Percentiles rank a stretch among this genome's conserved stretches.
Evolutionary conservation across 1,284 basidiomycete genomes (phyloP).

Genomic region (Cutaneotrichosporon cavernicola): DNA sequence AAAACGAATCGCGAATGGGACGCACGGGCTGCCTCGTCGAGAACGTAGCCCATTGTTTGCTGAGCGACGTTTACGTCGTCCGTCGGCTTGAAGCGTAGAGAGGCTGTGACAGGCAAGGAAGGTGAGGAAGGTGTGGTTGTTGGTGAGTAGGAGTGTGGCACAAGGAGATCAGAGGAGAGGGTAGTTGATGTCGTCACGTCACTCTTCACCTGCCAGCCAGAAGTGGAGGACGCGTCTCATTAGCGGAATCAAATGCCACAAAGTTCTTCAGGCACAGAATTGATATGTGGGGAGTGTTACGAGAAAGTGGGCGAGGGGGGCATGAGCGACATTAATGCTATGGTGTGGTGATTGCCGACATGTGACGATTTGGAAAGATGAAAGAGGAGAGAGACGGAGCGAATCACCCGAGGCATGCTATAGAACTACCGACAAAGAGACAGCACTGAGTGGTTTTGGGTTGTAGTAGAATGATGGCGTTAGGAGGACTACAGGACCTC

Average conservation of each 20-base stretch:
- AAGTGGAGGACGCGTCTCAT: background rate
- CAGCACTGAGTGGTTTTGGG: background rate
- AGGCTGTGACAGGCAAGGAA: background rate
- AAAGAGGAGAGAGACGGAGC: background rate
- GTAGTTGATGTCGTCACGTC: background rate
- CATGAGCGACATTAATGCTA: too few species aligned
- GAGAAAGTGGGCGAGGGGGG: too few species aligned
- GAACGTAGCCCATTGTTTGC: constrained; percentile 12
- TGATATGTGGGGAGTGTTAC: too few species aligned
- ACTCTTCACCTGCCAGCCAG: background rate
- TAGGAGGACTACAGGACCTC: background rate
- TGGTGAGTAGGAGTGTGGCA: too few species aligned
- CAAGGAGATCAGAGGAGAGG: too few species aligned
- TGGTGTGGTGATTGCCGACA: background rate
- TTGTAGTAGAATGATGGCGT: background rate
- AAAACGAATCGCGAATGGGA: background rate
- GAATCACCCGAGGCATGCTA: background rate
- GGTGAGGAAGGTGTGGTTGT: background rate
- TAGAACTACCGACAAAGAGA: background rate
- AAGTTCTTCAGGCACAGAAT: background rate
- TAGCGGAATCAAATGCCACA: background rate
- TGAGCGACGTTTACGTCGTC: background rate
- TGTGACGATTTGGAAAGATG: background rate
- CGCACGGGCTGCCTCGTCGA: constrained; percentile 20
- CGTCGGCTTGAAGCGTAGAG: background rate